A percentile compares a stretch with the other conserved stretches of the same genome.
These are phyloP conservation scores for Dictyostelium capitatum DNA, from an alignment of 78 protist genomes.

Conservation along the genomic window DNA sequence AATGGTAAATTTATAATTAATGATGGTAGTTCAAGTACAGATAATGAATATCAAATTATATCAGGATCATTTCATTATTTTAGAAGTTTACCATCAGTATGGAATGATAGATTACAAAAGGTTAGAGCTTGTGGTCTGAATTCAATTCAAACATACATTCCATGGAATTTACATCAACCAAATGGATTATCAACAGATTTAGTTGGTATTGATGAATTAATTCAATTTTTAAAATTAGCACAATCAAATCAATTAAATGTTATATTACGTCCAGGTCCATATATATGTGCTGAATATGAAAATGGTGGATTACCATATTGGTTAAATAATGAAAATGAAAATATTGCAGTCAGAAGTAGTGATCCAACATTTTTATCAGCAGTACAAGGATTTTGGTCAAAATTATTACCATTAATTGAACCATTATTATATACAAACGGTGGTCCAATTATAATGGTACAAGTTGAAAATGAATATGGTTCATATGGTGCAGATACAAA, in stretches of 20 bases:
- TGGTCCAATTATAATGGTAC: conserved; percentile 86
- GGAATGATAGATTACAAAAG: conserved; percentile 45
- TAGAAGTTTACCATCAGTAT: conserved; percentile 19
- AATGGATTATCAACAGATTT: not conserved
- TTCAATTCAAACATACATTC: conserved; percentile 82
- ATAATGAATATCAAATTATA: conserved; percentile 52
- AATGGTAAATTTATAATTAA: not conserved
- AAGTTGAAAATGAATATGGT: conserved; percentile 89
- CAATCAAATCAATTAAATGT: conserved; percentile 37
- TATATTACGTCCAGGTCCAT: conserved; percentile 72
- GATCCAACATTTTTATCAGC: conserved; percentile 13
- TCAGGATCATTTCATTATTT: conserved; percentile 75
- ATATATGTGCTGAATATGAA: conserved; percentile 83
- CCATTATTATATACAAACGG: conserved; percentile 61
- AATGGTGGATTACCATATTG: conserved; percentile 83
- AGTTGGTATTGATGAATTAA: not conserved
- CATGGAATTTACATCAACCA: conserved; percentile 87
- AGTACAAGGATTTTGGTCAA: conserved; percentile 9
- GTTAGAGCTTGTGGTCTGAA: conserved; percentile 61
- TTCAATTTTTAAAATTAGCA: not conserved
- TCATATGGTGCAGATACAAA: conserved; percentile 75
- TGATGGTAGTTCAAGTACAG: conserved; percentile 11
- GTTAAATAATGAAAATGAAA: conserved; percentile 4
- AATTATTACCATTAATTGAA: conserved; percentile 30
- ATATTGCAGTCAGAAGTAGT: not conserved